Percentiles rank a stretch among this genome's conserved stretches.
Conservation (phyloP, 345 rosid species). For the Aethionema arabicum region DNA sequence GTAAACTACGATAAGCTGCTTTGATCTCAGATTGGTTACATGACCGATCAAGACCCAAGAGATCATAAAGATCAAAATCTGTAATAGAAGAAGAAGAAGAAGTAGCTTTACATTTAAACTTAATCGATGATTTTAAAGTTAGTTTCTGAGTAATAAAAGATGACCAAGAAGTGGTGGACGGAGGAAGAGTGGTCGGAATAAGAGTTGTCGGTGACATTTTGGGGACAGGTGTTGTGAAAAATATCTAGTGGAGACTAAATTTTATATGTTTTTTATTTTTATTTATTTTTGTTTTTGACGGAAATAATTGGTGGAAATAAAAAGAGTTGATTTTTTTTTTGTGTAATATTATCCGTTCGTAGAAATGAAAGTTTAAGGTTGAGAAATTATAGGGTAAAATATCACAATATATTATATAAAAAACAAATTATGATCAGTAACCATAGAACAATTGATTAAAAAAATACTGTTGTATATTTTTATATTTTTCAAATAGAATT, state of each 20-base stretch:
- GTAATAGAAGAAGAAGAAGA: constrained; percentile 43
- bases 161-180: constrained; percentile 29
- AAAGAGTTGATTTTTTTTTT: constrained; percentile 11
- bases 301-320: constrained; percentile 26
- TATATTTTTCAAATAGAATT: no score
- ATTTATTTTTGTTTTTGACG: no score
- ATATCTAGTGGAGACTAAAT: no score
- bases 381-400: not conserved
- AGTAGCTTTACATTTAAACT: constrained; percentile 43
- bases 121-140: constrained; percentile 27
- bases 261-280: no score
- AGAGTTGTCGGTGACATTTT: constrained; percentile 29
- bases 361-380: constrained; percentile 29
- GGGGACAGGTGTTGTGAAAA: no score
- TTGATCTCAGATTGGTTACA: constrained; percentile 64
- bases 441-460: no score
- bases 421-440: no score
- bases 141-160: constrained; percentile 25
- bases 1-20: constrained; percentile 64
- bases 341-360: constrained; percentile 19
- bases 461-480: no score
- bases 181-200: constrained; percentile 35
- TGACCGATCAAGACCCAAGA: constrained; percentile 65
- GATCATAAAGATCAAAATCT: constrained; percentile 82
- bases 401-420: not conserved